Percentiles rank a stretch among this genome's conserved stretches.
Evolutionary conservation across 2,329 filamentous ascomycete genomes (phyloP).

Genomic region (Scopulariopsis brevicaulis): DNA sequence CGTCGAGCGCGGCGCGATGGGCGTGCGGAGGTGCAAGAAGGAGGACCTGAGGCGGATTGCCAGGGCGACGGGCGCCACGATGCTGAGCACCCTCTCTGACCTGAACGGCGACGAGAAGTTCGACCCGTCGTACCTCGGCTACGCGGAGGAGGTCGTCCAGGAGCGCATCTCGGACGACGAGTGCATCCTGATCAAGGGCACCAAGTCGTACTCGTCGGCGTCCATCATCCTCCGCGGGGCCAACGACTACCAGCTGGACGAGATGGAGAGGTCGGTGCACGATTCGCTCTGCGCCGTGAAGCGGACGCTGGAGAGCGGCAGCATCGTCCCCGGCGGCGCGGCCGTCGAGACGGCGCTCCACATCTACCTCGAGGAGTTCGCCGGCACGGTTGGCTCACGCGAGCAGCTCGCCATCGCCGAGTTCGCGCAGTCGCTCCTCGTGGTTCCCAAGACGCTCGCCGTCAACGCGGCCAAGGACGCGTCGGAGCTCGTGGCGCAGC

Average conservation of each 20-base stretch:
- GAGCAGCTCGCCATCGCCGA: conserved; percentile 97
- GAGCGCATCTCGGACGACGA: conserved; percentile 98
- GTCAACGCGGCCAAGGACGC: conserved; percentile 96
- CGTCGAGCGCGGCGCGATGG: conserved; percentile 90
- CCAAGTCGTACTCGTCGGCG: conserved; percentile 85
- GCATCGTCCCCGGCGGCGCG: conserved; percentile 91
- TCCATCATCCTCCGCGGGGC: conserved; percentile 92
- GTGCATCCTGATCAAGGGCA: conserved; percentile 93
- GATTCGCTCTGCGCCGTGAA: conserved; percentile 96
- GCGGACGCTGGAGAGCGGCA: conserved; percentile 90
- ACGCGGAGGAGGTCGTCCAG: conserved; percentile 93
- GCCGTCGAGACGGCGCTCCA: conserved; percentile 98
- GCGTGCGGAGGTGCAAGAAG: conserved; percentile 94
- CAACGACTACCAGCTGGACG: conserved; percentile 93
- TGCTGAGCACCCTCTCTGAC: conserved; percentile 89
- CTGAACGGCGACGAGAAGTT: conserved; percentile 97
- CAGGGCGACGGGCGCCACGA: conserved; percentile 85
- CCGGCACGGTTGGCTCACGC: conserved; percentile 89
- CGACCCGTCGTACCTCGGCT: conserved; percentile 76
- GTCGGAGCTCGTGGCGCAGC: conserved; percentile 87
- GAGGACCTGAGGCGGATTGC: conserved; percentile 94
- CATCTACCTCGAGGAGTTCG: conserved; percentile 98
- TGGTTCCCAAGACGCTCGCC: conserved; percentile 92
- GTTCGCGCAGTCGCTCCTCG: conserved; percentile 87
- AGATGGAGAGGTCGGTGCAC: conserved; percentile 98